These are phyloP conservation scores for Eucalyptus curtisii DNA, from an alignment of 345 rosid species.

Conservation along the genomic window DNA sequence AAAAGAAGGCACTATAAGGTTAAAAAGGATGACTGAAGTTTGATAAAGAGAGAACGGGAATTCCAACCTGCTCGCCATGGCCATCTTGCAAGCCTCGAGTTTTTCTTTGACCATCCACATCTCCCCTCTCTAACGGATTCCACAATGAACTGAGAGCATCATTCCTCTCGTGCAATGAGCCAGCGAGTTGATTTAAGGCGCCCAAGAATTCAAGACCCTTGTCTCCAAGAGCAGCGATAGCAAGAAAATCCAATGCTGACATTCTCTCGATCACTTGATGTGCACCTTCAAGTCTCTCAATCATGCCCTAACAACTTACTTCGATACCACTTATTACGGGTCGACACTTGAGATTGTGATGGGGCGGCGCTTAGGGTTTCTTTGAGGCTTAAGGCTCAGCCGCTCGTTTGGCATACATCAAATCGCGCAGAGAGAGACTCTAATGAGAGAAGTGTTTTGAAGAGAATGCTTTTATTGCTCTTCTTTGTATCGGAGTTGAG, in stretches of 20 bases:
- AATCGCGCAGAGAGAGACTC: background rate
- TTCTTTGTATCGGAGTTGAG: background rate
- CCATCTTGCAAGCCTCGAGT: background rate
- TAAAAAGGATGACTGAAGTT: background rate
- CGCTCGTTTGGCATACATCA: background rate
- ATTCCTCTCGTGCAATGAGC: background rate
- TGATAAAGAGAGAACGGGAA: background rate
- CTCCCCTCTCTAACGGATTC: background rate
- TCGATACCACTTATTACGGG: accelerated
- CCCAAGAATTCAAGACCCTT: background rate
- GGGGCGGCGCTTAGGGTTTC: background rate
- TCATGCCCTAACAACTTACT: accelerated
- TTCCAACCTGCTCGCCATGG: background rate
- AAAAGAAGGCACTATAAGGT: background rate
- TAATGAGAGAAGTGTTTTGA: background rate
- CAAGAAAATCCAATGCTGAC: background rate
- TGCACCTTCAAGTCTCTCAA: background rate
- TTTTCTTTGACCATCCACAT: background rate
- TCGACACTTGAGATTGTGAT: background rate
- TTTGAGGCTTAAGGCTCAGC: background rate
- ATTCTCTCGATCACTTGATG: background rate
- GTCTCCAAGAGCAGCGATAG: background rate
- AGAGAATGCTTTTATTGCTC: background rate
- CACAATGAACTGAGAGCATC: background rate
- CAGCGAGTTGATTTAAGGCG: background rate